These are phyloP conservation scores for Chaetomium olivaceum DNA, from an alignment of 2,329 filamentous ascomycete species.

Conservation along the genomic window DNA sequence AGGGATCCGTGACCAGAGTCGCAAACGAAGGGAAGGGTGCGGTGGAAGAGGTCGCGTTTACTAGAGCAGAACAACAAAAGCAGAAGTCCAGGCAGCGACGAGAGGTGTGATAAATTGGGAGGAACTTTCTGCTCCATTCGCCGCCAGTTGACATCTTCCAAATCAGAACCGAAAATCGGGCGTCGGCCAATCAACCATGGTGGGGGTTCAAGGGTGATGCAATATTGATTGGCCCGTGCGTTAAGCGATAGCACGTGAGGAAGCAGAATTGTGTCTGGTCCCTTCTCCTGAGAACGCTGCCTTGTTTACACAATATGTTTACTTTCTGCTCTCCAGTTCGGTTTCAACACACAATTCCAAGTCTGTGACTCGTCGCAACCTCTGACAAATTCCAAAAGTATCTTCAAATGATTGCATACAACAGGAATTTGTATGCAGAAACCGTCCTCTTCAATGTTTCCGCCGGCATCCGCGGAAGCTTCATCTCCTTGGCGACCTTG, in stretches of 20 bases:
- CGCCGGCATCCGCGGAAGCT: background rate
- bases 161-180: constrained; percentile 33
- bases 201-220: constrained; percentile 32
- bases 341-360: background rate
- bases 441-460: background rate
- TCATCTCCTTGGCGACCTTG: constrained; percentile 1
- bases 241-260: background rate
- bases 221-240: constrained; percentile 27
- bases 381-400: background rate
- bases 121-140: constrained; percentile 29
- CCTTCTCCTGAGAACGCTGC: background rate
- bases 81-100: constrained; percentile 24
- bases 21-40: constrained; percentile 9
- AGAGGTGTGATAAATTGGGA: constrained; percentile 13
- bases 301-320: too few relatives aligned
- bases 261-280: background rate
- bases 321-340: background rate
- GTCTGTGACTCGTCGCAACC: background rate
- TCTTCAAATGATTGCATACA: background rate
- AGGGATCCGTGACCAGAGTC: constrained; percentile 9
- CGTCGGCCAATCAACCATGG: constrained; percentile 46
- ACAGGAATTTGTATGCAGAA: background rate
- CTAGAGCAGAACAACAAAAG: constrained; percentile 1
- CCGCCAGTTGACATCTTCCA: constrained; percentile 32
- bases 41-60: background rate